Percentiles rank a stretch among this genome's conserved stretches.
These are phyloP conservation scores for Gymnopus androsaceus DNA, from an alignment of 1,284 basidiomycete species.

Conservation along the genomic window DNA sequence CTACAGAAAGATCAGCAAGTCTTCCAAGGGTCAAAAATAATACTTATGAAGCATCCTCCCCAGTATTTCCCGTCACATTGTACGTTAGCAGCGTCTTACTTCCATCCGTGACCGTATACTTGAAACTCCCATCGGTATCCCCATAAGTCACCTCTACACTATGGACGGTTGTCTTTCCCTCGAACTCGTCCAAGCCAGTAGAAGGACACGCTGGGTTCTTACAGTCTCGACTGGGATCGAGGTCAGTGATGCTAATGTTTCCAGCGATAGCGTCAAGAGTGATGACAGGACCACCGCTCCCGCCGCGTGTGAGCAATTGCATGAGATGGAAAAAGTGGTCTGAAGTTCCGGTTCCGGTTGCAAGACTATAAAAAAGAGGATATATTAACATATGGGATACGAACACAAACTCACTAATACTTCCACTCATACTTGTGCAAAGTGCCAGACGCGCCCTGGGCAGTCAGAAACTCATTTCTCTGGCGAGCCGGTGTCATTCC, in stretches of 20 bases:
- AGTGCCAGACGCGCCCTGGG: conserved; percentile 9
- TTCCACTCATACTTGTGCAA: conserved; percentile 18
- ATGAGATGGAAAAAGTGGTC: conserved; percentile 23
- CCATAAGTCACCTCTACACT: conserved; percentile 18
- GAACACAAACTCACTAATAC: conserved; percentile 8
- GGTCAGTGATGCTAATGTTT: conserved; percentile 13
- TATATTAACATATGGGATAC: background rate
- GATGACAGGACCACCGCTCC: conserved; percentile 13
- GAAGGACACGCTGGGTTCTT: conserved; percentile 14
- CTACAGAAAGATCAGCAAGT: background rate
- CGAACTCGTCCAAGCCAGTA: conserved; percentile 16
- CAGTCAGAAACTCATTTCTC: conserved; percentile 20
- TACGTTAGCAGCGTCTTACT: conserved; percentile 18
- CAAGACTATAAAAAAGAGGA: background rate
- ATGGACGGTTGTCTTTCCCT: conserved; percentile 20
- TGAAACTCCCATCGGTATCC: conserved; percentile 9
- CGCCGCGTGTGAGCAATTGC: conserved; percentile 19
- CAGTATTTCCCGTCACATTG: conserved; percentile 20
- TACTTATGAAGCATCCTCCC: conserved; percentile 4
- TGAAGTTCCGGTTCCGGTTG: conserved; percentile 16
- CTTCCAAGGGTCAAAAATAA: background rate
- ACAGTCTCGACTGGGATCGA: conserved; percentile 17
- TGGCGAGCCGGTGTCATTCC: conserved; percentile 14
- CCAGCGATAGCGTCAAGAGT: conserved; percentile 22
- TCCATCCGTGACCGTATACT: conserved; percentile 18